Conservation (phyloP, 2,329 filamentous ascomycete genomes). For the Coniochaeta sp. region DNA sequence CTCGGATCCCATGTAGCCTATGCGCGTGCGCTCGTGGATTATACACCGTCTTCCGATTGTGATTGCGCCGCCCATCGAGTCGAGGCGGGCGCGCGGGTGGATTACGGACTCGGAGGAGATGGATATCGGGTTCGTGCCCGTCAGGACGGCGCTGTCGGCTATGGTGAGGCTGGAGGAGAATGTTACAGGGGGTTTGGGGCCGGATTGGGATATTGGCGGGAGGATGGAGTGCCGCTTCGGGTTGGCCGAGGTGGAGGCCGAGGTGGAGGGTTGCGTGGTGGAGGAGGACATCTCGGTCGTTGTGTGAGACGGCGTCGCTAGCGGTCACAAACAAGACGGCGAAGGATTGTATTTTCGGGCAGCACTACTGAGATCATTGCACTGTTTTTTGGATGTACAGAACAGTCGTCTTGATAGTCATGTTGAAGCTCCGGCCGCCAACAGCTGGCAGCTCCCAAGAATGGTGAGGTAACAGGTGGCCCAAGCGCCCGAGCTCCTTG, state of each 20-base stretch:
- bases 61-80: conserved; percentile 72
- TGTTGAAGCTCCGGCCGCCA: background rate
- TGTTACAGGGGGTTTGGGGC: conserved; percentile 54
- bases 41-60: conserved; percentile 76
- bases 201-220: conserved; percentile 43
- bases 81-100: conserved; percentile 78
- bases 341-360: too few species aligned
- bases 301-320: background rate
- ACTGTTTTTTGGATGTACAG: too few species aligned
- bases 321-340: too few species aligned
- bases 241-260: conserved; percentile 27
- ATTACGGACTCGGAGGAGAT: conserved; percentile 73
- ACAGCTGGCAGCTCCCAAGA: background rate
- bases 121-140: conserved; percentile 69
- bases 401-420: too few species aligned
- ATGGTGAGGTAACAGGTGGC: conserved; percentile 3
- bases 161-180: conserved; percentile 55
- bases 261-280: background rate
- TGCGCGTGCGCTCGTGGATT: conserved; percentile 61
- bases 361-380: too few species aligned
- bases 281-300: background rate
- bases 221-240: conserved; percentile 49
- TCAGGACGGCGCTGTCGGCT: conserved; percentile 55
- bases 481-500: conserved; percentile 4
- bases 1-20: conserved; percentile 39